These are phyloP conservation scores for Escovopsis sp. DNA, from an alignment of 2,329 filamentous ascomycete species.

Conservation along the genomic window DNA sequence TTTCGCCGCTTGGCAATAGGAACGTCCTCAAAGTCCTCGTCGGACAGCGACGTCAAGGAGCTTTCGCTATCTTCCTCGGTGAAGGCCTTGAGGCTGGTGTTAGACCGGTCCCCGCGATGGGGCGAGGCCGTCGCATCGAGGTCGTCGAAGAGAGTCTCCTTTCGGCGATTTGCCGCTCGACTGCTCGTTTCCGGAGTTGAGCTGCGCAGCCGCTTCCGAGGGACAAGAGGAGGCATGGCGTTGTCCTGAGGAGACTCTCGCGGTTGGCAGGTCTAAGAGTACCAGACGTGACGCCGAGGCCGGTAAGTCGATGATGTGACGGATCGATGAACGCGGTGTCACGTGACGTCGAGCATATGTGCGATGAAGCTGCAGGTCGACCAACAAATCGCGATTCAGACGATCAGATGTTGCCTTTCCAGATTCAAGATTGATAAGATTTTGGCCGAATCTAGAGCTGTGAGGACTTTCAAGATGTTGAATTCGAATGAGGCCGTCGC, in stretches of 20 bases:
- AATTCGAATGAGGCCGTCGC: no score
- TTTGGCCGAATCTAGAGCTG: no score
- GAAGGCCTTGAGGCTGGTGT: conserved; percentile 28
- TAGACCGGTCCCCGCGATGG: conserved; percentile 27
- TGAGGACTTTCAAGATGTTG: no score
- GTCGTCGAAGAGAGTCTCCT: conserved; percentile 45
- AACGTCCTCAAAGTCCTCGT: conserved; percentile 39
- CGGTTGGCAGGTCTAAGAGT: background rate
- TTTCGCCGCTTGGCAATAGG: conserved; percentile 28
- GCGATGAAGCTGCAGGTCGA: no score
- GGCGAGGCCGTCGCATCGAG: conserved; percentile 36
- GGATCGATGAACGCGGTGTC: conserved; percentile 14
- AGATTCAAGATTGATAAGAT: no score
- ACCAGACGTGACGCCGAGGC: background rate
- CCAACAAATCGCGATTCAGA: no score
- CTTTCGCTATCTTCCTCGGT: conserved; percentile 31
- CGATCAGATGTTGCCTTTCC: no score
- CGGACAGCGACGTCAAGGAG: conserved; percentile 39
- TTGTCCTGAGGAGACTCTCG: background rate
- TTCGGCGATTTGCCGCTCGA: conserved; percentile 22
- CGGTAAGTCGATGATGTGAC: conserved; percentile 12
- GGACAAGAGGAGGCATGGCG: conserved; percentile 52
- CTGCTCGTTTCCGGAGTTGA: conserved; percentile 21
- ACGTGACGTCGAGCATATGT: conserved; percentile 10
- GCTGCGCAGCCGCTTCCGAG: conserved; percentile 49